Percentiles rank a stretch among this genome's conserved stretches.
These are phyloP conservation scores for Cutaneotrichosporon cavernicola DNA, from an alignment of 1,284 basidiomycete species.

Conservation along the genomic window DNA sequence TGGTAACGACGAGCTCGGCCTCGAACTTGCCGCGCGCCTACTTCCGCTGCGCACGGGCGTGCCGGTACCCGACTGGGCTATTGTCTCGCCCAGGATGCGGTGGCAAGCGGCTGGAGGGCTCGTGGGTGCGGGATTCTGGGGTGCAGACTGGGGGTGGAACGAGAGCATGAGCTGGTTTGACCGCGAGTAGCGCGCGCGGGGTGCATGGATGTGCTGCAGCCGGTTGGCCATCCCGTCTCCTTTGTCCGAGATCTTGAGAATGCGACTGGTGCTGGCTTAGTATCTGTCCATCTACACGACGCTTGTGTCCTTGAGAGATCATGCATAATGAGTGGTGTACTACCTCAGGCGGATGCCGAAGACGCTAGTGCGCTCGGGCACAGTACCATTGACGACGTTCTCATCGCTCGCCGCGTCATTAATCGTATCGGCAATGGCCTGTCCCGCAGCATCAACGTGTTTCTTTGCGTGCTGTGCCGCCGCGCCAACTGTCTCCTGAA, in stretches of 20 bases:
- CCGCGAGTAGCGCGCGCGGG: constrained; percentile 19
- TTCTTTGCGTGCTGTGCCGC: neutral
- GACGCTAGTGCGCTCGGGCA: constrained; percentile 3
- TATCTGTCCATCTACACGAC: no score
- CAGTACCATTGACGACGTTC: neutral
- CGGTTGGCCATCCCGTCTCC: no score
- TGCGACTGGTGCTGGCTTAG: no score
- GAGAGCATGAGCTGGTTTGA: constrained; percentile 49
- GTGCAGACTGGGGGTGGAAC: constrained; percentile 38
- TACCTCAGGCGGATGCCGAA: constrained; percentile 9
- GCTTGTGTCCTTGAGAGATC: neutral
- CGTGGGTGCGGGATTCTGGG: constrained; percentile 58
- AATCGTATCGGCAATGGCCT: neutral
- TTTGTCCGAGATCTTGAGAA: no score
- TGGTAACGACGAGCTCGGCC: constrained; percentile 59
- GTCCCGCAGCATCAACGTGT: neutral
- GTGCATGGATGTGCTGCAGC: no score
- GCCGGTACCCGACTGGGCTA: constrained; percentile 67
- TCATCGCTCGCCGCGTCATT: neutral
- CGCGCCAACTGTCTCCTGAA: neutral
- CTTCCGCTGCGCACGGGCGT: constrained; percentile 78
- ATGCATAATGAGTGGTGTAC: constrained; percentile 4
- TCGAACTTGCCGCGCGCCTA: constrained; percentile 67
- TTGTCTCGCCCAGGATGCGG: constrained; percentile 60
- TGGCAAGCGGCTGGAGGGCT: constrained; percentile 66